A percentile compares a stretch with the other conserved stretches of the same genome.
Conservation (phyloP, 352 stramenopile species). For the Chrysophaeum taylorii region DNA sequence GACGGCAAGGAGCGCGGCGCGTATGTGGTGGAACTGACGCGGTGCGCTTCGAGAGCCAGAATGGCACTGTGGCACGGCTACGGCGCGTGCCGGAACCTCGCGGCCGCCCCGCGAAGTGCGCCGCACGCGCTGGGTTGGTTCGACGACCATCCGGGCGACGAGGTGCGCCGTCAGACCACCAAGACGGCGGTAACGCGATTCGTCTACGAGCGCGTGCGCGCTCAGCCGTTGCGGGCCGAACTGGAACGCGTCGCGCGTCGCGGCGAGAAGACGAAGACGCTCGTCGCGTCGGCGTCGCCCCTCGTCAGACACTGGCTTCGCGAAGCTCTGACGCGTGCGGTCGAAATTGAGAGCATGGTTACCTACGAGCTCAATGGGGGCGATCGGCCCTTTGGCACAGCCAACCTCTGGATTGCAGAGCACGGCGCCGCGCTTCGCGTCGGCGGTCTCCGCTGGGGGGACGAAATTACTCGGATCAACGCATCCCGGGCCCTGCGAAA, state of each 20-base stretch:
- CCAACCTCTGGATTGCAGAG: background rate
- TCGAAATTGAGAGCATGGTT: background rate
- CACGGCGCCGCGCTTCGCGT: background rate
- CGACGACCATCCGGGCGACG: background rate
- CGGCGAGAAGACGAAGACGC: background rate
- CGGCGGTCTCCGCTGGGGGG: background rate
- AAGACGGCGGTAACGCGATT: too few species aligned
- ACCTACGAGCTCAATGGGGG: background rate
- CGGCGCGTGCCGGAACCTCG: background rate
- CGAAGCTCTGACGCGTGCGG: background rate
- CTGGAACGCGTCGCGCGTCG: background rate
- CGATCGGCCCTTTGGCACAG: background rate
- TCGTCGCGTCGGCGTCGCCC: background rate
- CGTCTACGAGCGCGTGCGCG: background rate
- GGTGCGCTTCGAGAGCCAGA: background rate
- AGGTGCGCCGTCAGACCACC: background rate
- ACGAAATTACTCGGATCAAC: too few species aligned
- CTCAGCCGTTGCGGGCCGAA: background rate
- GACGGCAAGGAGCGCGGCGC: background rate
- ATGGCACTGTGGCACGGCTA: background rate
- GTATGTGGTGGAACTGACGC: background rate
- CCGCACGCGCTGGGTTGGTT: background rate
- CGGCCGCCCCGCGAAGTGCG: background rate
- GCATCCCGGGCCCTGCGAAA: background rate
- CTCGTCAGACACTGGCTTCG: background rate